Base-by-base conservation (phyloP, 257 asterid genomes). In the Solanum medicagineum region DNA sequence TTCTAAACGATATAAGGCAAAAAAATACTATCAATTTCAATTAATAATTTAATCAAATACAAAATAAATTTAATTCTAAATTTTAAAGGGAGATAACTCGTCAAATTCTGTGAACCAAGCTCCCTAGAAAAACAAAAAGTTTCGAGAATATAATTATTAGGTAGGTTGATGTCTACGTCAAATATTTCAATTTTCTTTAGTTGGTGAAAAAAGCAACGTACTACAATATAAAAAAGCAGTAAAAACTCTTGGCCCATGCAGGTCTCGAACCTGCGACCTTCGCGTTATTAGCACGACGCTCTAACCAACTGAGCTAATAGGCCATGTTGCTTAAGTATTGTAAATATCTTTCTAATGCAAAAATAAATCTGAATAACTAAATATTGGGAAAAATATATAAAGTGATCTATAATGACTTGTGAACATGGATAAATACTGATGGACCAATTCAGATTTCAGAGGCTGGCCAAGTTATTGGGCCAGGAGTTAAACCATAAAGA, bases 231-330 rank as follows among this genome's bases (percentile, higher is more conserved):
- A 36, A 36, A 36, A 36, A 36, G 42, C 32, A 2, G 42, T 36
- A 36, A 36, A 57, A 20, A 7, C 1, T 1, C 4, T 20, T 57
- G 66, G 66, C 66, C 68, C 32, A 60, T 60, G 68, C 68, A 60
- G 68, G 68, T 60, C 32, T 60, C 68, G 85, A 86, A 88, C 87
- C 87, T 88, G 86, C 90, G 85, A 84, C 90, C 90, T 88, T 86
- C 87, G 87, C 88, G 87, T 88, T 85, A 86, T 88, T 88, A 88
- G 89, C 87, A 87, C 89, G 84, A 87, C 85, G 89, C 89, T 87
- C 89, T 87, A 87, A 87, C 89, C 89, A 84, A 54, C 89, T 84
- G 87, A 84, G 87, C 89, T 87, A 87, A 87, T 87, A 47, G 87
- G 89, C 89, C 89, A 54, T 1, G n/a, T 59, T 10, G 7, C 2